These are phyloP conservation scores for Tetrapisispora taiwanensis DNA, from an alignment of 805 yeast species.

Conservation along the genomic window DNA sequence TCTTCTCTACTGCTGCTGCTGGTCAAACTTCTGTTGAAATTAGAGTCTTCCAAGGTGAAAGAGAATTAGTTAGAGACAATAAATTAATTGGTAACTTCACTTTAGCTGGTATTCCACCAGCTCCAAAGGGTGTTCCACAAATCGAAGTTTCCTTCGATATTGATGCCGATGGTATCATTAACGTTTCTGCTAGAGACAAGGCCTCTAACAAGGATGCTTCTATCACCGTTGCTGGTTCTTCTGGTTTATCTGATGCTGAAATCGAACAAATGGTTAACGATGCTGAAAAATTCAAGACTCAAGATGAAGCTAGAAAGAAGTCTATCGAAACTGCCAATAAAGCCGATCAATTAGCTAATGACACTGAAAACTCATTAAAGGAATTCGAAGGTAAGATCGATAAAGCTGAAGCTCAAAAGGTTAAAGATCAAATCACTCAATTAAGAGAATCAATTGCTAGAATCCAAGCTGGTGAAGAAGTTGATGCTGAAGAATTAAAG, in stretches of 20 bases:
- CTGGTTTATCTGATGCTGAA: conserved; percentile 84
- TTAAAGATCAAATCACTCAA: conserved; percentile 42
- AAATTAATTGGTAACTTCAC: conserved; percentile 67
- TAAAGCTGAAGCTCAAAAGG: conserved; percentile 37
- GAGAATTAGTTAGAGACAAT: conserved; percentile 69
- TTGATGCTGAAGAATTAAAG: conserved; percentile 51
- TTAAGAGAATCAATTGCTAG: conserved; percentile 58
- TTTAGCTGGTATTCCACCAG: conserved; percentile 62
- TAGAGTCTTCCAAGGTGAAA: conserved; percentile 72
- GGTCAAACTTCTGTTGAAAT: conserved; percentile 78
- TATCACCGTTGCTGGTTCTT: conserved; percentile 92
- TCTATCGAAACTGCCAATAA: conserved; percentile 71
- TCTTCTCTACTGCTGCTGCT: conserved; percentile 74
- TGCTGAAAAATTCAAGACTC: conserved; percentile 80
- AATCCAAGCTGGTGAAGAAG: conserved; percentile 52
- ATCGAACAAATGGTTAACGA: conserved; percentile 85
- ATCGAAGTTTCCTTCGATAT: conserved; percentile 67
- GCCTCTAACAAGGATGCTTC: conserved; percentile 90
- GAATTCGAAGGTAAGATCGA: conserved; percentile 59
- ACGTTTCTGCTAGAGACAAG: conserved; percentile 82
- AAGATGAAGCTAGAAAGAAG: conserved; percentile 79
- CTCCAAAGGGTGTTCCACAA: conserved; percentile 74
- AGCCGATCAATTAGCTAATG: conserved; percentile 71
- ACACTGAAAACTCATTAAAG: conserved; percentile 74
- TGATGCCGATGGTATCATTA: conserved; percentile 76